phyloP scores from a whole-genome alignment of 345 rosid species.

The Brassica rapa region DNA sequence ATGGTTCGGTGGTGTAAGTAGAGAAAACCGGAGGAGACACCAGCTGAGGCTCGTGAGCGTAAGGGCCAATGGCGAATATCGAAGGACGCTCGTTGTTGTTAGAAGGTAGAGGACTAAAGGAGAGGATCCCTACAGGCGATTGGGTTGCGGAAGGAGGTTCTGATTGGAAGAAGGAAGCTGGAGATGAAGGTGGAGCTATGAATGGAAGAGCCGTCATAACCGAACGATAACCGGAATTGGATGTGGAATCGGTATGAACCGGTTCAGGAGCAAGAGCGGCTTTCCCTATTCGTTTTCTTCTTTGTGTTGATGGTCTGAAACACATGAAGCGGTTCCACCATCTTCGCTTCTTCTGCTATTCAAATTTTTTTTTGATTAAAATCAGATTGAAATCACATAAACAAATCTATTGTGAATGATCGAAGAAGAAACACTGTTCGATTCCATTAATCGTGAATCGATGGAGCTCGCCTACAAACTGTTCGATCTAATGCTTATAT shows the following conservation, averaged over 20 bases:
- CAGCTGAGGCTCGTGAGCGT: constrained; percentile 86
- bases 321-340: constrained; percentile 80
- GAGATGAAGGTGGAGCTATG: constrained; percentile 95
- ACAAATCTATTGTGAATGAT: background rate
- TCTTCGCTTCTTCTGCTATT: constrained; percentile 58
- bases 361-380: background rate
- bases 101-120: constrained; percentile 59
- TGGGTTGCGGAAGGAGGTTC: constrained; percentile 86
- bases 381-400: background rate
- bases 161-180: constrained; percentile 90
- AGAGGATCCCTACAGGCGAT: constrained; percentile 73
- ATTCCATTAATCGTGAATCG: constrained; percentile 8
- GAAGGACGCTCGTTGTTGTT: constrained; percentile 52
- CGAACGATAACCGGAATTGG: constrained; percentile 45
- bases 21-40: constrained; percentile 97
- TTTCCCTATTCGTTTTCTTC: constrained; percentile 70
- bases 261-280: constrained; percentile 65
- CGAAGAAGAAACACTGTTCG: constrained; percentile 13
- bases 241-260: constrained; percentile 32
- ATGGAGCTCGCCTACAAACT: constrained; percentile 1
- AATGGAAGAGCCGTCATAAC: constrained; percentile 57
- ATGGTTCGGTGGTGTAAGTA: constrained; percentile 93
- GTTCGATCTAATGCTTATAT: constrained; percentile 35
- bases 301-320: constrained; percentile 65
- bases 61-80: constrained; percentile 92